Conservation (phyloP, 495 filamentous ascomycete genomes). For the Xylaria sp. region DNA sequence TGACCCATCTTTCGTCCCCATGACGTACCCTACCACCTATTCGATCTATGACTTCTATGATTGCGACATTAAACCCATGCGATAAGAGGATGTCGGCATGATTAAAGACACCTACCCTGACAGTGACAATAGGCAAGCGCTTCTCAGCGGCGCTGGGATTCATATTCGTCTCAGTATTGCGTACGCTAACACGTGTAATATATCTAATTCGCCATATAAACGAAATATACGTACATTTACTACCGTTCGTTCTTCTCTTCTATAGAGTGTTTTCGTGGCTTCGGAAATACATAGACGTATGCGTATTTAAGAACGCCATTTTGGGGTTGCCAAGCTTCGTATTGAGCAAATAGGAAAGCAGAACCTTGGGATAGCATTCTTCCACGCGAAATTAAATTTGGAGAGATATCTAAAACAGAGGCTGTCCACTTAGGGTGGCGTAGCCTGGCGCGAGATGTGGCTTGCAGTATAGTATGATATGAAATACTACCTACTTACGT, state of each 20-base stretch:
- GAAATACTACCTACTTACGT: too few relatives aligned
- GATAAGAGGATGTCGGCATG: neutral
- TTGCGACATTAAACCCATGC: neutral
- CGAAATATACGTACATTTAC: neutral
- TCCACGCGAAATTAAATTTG: neutral
- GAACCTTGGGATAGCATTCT: neutral
- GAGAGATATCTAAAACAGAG: neutral
- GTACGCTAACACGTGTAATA: neutral
- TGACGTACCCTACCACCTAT: neutral
- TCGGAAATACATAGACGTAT: too few relatives aligned
- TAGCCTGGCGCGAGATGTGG: neutral
- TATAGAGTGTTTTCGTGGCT: too few relatives aligned
- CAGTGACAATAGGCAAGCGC: neutral
- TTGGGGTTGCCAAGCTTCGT: neutral
- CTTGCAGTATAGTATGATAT: too few relatives aligned
- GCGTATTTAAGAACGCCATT: neutral
- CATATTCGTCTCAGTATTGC: neutral
- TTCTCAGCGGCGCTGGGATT: neutral
- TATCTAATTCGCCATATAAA: neutral
- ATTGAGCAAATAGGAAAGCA: neutral
- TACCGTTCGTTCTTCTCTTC: neutral
- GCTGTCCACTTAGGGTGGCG: neutral
- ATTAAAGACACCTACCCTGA: constrained; percentile 28
- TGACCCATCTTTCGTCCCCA: neutral
- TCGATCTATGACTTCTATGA: neutral